Percentiles rank a stretch among this genome's conserved stretches.
Evolutionary conservation across 495 filamentous ascomycete species (phyloP).

Genomic region (Friedmanniomyces simplex): DNA sequence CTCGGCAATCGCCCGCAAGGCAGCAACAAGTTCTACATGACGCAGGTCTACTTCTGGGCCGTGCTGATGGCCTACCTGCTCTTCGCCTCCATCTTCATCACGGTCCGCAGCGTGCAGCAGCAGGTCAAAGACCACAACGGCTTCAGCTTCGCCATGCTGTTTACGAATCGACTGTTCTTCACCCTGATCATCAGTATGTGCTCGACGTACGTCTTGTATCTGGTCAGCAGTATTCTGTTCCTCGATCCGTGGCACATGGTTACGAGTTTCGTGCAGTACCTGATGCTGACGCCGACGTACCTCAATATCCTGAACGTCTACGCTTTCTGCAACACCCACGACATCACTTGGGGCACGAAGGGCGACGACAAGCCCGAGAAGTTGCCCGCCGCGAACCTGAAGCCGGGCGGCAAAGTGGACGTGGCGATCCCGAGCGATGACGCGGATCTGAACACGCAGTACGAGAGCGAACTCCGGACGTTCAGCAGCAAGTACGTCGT

Average conservation of each 20-base stretch:
- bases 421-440: constrained; percentile 85
- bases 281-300: constrained; percentile 88
- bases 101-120: constrained; percentile 67
- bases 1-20: constrained; percentile 95
- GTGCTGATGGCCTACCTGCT: constrained; percentile 90
- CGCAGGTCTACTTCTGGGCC: constrained; percentile 95
- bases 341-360: constrained; percentile 95
- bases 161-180: constrained; percentile 82
- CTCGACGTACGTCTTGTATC: constrained; percentile 90
- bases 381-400: constrained; percentile 67
- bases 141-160: constrained; percentile 60
- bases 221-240: constrained; percentile 85
- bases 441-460: constrained; percentile 81
- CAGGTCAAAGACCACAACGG: constrained; percentile 44
- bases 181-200: constrained; percentile 83
- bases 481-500: constrained; percentile 57
- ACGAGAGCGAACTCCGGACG: constrained; percentile 72
- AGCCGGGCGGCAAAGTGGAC: constrained; percentile 86
- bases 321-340: constrained; percentile 96
- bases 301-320: constrained; percentile 97
- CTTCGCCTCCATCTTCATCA: constrained; percentile 92
- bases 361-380: constrained; percentile 85
- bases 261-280: constrained; percentile 91
- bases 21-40: constrained; percentile 86
- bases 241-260: constrained; percentile 99